Conservation (phyloP, 257 asterid species). For the Mitragyna speciosa region DNA sequence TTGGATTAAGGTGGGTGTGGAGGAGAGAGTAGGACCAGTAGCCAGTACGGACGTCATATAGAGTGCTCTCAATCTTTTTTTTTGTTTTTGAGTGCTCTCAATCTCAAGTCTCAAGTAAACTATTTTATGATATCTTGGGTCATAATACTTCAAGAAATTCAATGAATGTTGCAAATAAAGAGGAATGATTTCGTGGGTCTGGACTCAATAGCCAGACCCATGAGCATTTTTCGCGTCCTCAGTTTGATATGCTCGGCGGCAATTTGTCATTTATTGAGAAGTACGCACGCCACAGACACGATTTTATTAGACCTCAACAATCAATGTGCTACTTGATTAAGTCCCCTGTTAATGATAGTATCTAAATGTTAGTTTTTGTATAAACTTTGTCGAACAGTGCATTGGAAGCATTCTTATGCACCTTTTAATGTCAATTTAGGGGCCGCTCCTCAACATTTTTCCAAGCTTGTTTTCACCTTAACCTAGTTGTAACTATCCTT, state of each 20-base stretch:
- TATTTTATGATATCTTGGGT: background rate
- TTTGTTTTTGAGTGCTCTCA: no score
- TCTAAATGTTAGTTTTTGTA: no score
- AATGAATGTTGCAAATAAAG: constrained; percentile 2
- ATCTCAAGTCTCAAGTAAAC: background rate
- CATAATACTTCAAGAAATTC: background rate
- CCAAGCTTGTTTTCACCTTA: background rate
- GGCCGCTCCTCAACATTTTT: background rate
- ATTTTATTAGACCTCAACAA: background rate
- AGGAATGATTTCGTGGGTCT: no score
- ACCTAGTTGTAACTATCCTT: constrained; percentile 3
- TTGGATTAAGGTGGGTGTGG: background rate
- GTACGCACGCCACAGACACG: no score
- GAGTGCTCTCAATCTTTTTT: background rate
- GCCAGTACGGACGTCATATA: background rate
- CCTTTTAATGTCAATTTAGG: background rate
- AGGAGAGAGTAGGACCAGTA: background rate
- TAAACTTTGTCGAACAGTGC: background rate
- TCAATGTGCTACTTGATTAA: background rate
- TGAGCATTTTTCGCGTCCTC: no score
- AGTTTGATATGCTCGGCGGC: no score
- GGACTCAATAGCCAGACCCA: no score
- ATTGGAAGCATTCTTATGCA: background rate
- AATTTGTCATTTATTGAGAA: no score
- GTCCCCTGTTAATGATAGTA: background rate